A percentile compares a stretch with the other conserved stretches of the same genome.
Conservation (phyloP, 2,329 filamentous ascomycete genomes). For the Chrysoporthe deuterocubensis region DNA sequence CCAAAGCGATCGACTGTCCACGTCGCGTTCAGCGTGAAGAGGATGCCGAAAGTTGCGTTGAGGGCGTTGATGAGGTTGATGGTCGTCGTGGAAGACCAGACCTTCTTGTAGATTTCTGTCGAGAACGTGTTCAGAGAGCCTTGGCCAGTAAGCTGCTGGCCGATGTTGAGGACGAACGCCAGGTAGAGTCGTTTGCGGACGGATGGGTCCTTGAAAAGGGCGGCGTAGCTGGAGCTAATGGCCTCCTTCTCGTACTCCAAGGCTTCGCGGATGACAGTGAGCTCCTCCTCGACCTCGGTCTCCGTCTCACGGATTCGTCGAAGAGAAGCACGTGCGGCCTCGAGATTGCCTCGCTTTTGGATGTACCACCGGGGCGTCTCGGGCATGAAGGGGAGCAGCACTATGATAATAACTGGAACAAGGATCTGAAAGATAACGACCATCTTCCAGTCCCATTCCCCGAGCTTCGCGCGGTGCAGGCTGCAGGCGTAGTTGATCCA, state of each 20-base stretch:
- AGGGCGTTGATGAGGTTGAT: slow-evolving; percentile 76
- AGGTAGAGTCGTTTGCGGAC: slow-evolving; percentile 69
- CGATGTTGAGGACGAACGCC: slow-evolving; percentile 69
- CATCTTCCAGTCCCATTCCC: slow-evolving; percentile 75
- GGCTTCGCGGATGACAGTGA: slow-evolving; percentile 67
- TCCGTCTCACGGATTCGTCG: slow-evolving; percentile 65
- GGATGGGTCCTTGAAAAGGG: slow-evolving; percentile 72
- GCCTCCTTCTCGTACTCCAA: slow-evolving; percentile 74
- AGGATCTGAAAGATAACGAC: slow-evolving; percentile 75
- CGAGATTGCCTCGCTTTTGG: slow-evolving; percentile 62
- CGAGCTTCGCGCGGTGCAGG: slow-evolving; percentile 57
- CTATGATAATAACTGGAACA: slow-evolving; percentile 65
- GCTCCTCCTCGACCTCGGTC: slow-evolving; percentile 68
- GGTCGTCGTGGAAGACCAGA: slow-evolving; percentile 61
- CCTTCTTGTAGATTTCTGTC: slow-evolving; percentile 74
- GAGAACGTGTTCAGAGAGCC: slow-evolving; percentile 75
- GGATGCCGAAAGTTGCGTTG: slow-evolving; percentile 72
- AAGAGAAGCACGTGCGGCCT: slow-evolving; percentile 62
- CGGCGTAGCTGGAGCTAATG: slow-evolving; percentile 64
- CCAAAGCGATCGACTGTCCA: slow-evolving; percentile 77
- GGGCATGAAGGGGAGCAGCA: slow-evolving; percentile 66
- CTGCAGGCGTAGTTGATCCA: slow-evolving; percentile 68
- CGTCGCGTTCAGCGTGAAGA: slow-evolving; percentile 74
- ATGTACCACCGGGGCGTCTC: slow-evolving; percentile 73
- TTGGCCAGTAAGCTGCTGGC: slow-evolving; percentile 74